These are phyloP conservation scores for Diaporthe caulivora DNA, from an alignment of 2,329 filamentous ascomycete genomes.

Conservation along the genomic window DNA sequence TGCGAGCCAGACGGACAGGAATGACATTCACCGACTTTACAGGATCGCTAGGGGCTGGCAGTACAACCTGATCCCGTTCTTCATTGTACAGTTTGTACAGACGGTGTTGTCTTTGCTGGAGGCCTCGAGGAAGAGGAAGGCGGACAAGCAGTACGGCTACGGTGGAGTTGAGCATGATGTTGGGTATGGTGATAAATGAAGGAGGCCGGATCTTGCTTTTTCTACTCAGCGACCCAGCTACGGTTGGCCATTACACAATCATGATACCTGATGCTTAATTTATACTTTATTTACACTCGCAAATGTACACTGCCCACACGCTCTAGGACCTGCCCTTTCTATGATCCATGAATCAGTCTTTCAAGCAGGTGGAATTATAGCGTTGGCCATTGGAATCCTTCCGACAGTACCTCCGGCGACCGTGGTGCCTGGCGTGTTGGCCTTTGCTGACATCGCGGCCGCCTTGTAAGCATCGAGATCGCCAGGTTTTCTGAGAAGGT, in stretches of 20 bases:
- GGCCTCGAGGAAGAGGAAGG: slow-evolving; percentile 21
- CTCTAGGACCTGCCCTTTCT: slow-evolving; percentile 10
- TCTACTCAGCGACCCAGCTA: background rate
- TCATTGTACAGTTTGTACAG: slow-evolving; percentile 36
- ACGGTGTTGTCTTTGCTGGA: slow-evolving; percentile 32
- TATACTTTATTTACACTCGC: background rate
- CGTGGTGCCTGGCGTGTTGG: background rate
- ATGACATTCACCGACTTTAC: slow-evolving; percentile 9
- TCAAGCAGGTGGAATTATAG: slow-evolving; percentile 10
- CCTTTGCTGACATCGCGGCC: background rate
- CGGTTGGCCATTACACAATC: too few relatives aligned
- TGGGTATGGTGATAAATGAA: background rate
- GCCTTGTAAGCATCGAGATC: slow-evolving; percentile 21
- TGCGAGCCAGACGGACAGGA: slow-evolving; percentile 28
- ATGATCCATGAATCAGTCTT: background rate
- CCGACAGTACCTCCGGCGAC: slow-evolving; percentile 3
- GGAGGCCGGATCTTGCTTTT: background rate
- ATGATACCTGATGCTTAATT: background rate
- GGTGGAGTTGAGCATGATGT: background rate
- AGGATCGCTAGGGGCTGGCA: slow-evolving; percentile 36
- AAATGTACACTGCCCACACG: background rate
- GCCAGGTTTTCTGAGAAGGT: background rate
- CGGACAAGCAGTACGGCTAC: background rate
- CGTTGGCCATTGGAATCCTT: slow-evolving; percentile 12
- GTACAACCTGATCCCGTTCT: slow-evolving; percentile 39